A percentile compares a stretch with the other conserved stretches of the same genome.
These are phyloP conservation scores for Tuber umbilicatum DNA, from an alignment of 495 filamentous ascomycete species.

Conservation along the genomic window DNA sequence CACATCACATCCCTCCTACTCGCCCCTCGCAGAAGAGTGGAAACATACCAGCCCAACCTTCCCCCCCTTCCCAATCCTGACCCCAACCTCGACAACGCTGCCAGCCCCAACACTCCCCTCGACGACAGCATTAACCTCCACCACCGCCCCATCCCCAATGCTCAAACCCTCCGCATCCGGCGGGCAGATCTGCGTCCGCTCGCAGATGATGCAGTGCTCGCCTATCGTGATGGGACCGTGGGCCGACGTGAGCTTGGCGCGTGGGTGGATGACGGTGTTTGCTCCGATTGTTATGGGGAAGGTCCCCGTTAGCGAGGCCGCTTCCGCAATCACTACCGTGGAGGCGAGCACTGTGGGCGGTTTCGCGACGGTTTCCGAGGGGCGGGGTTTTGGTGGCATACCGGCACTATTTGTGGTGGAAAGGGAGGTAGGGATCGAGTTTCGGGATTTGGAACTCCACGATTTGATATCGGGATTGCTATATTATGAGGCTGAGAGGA, in stretches of 20 bases:
- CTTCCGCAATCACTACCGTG: conserved; percentile 65
- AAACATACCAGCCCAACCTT: conserved; percentile 58
- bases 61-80: conserved; percentile 55
- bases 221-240: conserved; percentile 67
- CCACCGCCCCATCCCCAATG: conserved; percentile 54
- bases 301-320: conserved; percentile 63
- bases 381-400: conserved; percentile 39
- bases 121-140: conserved; percentile 58
- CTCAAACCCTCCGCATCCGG: conserved; percentile 41
- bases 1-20: neutral
- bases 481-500: neutral
- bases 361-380: conserved; percentile 48
- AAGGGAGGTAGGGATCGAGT: neutral
- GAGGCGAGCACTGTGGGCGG: conserved; percentile 66
- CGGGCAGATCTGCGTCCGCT: conserved; percentile 59
- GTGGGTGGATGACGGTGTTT: conserved; percentile 75
- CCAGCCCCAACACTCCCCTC: conserved; percentile 63
- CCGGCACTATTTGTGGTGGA: neutral
- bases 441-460: neutral
- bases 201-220: conserved; percentile 66
- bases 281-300: conserved; percentile 64
- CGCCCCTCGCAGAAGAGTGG: neutral
- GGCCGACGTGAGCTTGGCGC: conserved; percentile 60
- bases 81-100: conserved; percentile 55
- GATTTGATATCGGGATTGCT: neutral